Percentiles rank a stretch among this genome's conserved stretches.
These are phyloP conservation scores for Arthrobotrys sphaeroides DNA, from an alignment of 2,329 filamentous ascomycete species.

Conservation along the genomic window DNA sequence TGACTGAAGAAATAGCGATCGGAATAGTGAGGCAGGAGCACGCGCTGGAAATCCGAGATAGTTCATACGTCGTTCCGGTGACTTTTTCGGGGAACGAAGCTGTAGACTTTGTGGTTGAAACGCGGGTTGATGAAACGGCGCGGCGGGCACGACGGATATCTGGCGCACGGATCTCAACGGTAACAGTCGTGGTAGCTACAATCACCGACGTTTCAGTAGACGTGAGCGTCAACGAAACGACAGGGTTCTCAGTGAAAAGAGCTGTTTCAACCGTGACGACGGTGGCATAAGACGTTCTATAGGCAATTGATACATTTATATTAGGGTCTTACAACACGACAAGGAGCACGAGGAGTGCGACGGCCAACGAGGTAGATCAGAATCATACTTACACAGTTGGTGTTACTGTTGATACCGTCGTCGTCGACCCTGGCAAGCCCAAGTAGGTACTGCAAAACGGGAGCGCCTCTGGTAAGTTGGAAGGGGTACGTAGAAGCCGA, in stretches of 20 bases:
- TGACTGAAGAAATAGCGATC: not conserved
- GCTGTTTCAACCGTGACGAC: not conserved
- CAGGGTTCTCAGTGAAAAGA: not conserved
- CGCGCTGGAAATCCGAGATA: slow-evolving; percentile 3
- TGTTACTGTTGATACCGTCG: not conserved
- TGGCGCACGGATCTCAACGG: not conserved
- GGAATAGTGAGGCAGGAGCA: not conserved
- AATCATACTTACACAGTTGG: not conserved
- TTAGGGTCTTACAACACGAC: not conserved
- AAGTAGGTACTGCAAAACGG: not conserved
- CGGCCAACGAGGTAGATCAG: not conserved
- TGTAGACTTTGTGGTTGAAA: not conserved
- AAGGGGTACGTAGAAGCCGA: not conserved
- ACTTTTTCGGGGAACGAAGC: not conserved
- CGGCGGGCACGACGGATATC: not conserved
- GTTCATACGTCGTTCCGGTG: not conserved
- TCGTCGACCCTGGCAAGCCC: not conserved
- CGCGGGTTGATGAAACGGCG: not conserved
- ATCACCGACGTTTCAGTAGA: not conserved
- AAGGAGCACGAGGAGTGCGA: too few relatives aligned
- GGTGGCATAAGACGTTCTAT: not conserved
- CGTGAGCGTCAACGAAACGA: not conserved
- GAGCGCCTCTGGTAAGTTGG: not conserved
- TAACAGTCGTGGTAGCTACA: not conserved
- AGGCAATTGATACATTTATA: not conserved